Conservation (phyloP, 495 filamentous ascomycete genomes). For the Oidiodendron maius region DNA sequence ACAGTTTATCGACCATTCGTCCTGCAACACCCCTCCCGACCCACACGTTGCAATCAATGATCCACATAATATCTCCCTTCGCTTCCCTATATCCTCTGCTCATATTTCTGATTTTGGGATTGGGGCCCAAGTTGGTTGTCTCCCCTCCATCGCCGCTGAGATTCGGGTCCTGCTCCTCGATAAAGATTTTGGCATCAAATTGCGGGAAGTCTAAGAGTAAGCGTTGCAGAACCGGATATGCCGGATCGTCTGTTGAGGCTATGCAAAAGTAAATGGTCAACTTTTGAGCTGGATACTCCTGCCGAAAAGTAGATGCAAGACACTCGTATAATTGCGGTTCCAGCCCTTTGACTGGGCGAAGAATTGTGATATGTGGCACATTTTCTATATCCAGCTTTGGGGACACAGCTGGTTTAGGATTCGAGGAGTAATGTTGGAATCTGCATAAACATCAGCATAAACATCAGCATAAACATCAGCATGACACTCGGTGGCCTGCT, state of each 20-base stretch:
- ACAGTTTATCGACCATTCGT: slow-evolving; percentile 82
- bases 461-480: slow-evolving; percentile 19
- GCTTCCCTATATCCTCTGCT: slow-evolving; percentile 93
- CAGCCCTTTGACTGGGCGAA: slow-evolving; percentile 89
- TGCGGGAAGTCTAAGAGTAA: slow-evolving; percentile 65
- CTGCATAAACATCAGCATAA: slow-evolving; percentile 27
- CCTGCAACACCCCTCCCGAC: slow-evolving; percentile 69
- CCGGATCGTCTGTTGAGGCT: slow-evolving; percentile 68
- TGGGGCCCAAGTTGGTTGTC: slow-evolving; percentile 70
- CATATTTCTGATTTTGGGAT: slow-evolving; percentile 97
- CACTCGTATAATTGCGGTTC: slow-evolving; percentile 90
- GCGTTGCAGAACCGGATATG: slow-evolving; percentile 64
- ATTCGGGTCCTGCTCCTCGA: slow-evolving; percentile 86
- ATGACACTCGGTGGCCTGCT: not conserved
- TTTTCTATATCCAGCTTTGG: slow-evolving; percentile 35
- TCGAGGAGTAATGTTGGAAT: slow-evolving; percentile 41
- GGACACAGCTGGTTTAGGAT: slow-evolving; percentile 36
- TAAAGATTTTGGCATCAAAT: slow-evolving; percentile 66
- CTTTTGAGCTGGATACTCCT: slow-evolving; percentile 71
- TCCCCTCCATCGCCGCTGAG: slow-evolving; percentile 48
- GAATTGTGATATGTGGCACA: slow-evolving; percentile 81
- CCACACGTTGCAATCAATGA: slow-evolving; percentile 97
- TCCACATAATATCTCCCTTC: slow-evolving; percentile 87
- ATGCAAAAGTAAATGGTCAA: slow-evolving; percentile 83
- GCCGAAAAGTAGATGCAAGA: slow-evolving; percentile 81